A percentile compares a stretch with the other conserved stretches of the same genome.
Conservation (phyloP, 176 grass and related monocot genomes). For the Poa annua region DNA sequence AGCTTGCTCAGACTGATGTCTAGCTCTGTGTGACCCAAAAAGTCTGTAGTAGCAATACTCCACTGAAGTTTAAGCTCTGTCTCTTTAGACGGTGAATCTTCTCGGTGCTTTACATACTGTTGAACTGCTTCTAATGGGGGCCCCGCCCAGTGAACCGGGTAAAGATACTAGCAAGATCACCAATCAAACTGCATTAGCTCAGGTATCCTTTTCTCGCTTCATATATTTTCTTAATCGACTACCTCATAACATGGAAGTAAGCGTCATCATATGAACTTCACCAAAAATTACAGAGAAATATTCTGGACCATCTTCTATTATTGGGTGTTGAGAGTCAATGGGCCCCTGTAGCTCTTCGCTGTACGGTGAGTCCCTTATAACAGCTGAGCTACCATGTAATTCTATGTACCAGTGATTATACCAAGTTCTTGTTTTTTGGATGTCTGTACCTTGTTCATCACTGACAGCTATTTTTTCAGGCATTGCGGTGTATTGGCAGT, state of each 20-base stretch:
- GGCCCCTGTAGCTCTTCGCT: constrained; percentile 88
- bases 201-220: constrained; percentile 54
- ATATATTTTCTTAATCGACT: constrained; percentile 20
- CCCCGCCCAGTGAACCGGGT: constrained; percentile 53
- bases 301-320: constrained; percentile 91
- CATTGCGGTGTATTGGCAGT: constrained; percentile 85
- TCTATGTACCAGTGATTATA: constrained; percentile 16
- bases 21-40: constrained; percentile 26
- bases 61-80: constrained; percentile 48
- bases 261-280: constrained; percentile 39
- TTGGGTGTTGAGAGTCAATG: constrained; percentile 94
- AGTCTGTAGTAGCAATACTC: constrained; percentile 43
- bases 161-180: constrained; percentile 82
- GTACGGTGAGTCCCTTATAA: constrained; percentile 67
- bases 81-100: constrained; percentile 95
- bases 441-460: constrained; percentile 30
- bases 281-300: constrained; percentile 74
- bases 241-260: constrained; percentile 30
- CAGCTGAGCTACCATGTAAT: constrained; percentile 24
- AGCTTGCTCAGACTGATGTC: constrained; percentile 10
- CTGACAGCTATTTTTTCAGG: constrained; percentile 57
- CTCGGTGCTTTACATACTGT: constrained; percentile 90
- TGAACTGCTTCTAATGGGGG: constrained; percentile 84
- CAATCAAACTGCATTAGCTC: constrained; percentile 93
- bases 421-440: not conserved